A percentile compares a stretch with the other conserved stretches of the same genome.
These are phyloP conservation scores for Suillus discolor DNA, from an alignment of 768 basidiomycete genomes.

Conservation along the genomic window DNA sequence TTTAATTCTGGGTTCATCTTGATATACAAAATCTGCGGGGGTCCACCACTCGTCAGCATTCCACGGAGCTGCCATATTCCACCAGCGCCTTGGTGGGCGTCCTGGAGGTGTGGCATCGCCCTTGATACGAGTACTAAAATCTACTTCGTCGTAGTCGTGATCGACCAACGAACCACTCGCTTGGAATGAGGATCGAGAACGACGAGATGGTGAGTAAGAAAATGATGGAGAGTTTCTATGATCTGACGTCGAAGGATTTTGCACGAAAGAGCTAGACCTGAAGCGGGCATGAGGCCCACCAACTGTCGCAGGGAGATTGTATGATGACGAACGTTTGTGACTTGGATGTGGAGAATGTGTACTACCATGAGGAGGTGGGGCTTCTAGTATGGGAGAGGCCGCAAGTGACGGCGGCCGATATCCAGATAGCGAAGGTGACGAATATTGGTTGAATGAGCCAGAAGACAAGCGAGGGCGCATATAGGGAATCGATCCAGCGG, in stretches of 20 bases:
- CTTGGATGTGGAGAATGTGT: not conserved
- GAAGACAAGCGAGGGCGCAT: not conserved
- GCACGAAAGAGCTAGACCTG: not conserved
- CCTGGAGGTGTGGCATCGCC: not conserved
- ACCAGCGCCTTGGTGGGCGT: constrained; percentile 1
- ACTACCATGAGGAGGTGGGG: not conserved
- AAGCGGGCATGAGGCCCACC: not conserved
- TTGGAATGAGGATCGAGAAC: not conserved
- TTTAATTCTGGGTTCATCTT: not conserved
- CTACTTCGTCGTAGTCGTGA: not conserved
- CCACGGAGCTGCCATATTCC: not conserved
- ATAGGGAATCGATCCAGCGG: not conserved
- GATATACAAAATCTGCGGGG: not conserved
- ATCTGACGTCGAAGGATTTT: not conserved
- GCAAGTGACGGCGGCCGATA: not conserved
- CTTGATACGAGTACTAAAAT: not conserved
- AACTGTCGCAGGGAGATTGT: not conserved
- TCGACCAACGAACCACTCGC: not conserved
- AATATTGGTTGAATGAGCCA: not conserved
- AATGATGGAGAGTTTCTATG: not conserved
- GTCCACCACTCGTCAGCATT: not conserved
- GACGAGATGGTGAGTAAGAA: not conserved
- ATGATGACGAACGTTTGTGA: not conserved
- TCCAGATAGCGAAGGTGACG: not conserved
- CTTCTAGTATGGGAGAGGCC: not conserved